Evolutionary conservation across 345 rosid genomes (phyloP), one percentile per base, ranked within the genome.

Genomic region (Lumnitzera littorea): DNA sequence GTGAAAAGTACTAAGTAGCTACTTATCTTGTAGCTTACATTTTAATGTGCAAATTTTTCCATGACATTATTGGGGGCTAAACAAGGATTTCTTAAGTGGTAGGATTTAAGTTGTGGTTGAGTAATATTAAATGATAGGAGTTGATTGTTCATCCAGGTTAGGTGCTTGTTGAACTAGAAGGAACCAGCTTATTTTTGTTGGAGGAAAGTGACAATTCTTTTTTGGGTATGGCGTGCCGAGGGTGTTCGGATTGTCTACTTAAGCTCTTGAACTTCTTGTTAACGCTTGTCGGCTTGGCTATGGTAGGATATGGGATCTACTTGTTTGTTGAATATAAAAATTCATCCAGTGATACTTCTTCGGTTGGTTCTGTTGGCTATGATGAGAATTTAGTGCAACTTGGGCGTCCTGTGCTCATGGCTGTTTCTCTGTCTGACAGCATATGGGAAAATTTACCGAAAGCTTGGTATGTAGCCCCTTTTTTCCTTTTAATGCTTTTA

Each of bases 291-390:
- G 99, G 99, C 48, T 84, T 90, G 72, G 79, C 91, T 15, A 94
- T 94, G 86, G 77, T 88, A 70, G 96, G 99, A 17, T 94, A 84
- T 71, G 99, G 99, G 60, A 88, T 94, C 68, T 94, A 94, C 82
- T 83, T 94, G 80, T 88, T 90, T 55, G 87, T 94, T 29, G 79
- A 80, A 79, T 94, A 83, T 67, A 71, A 74, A 73, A 74, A 66
- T 41, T 82, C 80, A 0, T 65, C 80, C 10, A 81, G 67, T 23
- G 60, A 55, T 63, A 52, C 62, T 2, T 11, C 66, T 54, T 59
- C 75, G 53, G 61, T 76, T 46, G 58, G 61, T 13, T 70, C 86
- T 41, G 50, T 43, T 10, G 69, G 62, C 56, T 72, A 62, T 17
- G 74, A 74, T 58, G 58, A 63, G 24, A 60, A 58, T 61, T 64